Evolutionary conservation across 768 basidiomycete genomes (phyloP), one percentile per base, ranked within the genome.

Genomic region (Auriscalpium vulgare): DNA sequence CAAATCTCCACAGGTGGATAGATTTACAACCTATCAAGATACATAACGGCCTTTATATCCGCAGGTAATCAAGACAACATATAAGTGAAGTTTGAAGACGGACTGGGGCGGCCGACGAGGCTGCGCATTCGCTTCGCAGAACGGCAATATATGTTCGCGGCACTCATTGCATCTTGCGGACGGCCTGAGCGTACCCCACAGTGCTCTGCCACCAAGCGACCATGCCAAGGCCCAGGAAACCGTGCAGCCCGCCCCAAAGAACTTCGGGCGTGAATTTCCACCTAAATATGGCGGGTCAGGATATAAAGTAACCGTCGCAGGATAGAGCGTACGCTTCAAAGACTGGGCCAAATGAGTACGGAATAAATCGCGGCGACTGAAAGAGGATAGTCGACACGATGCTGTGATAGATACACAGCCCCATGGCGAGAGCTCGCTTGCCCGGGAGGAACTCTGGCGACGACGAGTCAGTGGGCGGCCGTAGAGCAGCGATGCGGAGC

Each of bases 121-220:
- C 4, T 29, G 29, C 29, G 29, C 29, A 29, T 29, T 21, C 21
- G 21, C 21, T 21, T 21, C 21, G 21, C 21, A 21, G 29, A 5
- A 4, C 5, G 29, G 29, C 7, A 29, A 29, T 29, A 4, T 7
- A 29, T 29, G 29, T 29, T 7, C 29, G 29, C 7, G 29, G 29
- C 29, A 29, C 29, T 51, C 50, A 59, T 43, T 51, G 45, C 29
- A 34, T 21, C 50, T 35, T 56, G 14, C 56, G 54, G 36, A 54
- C 10, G 48, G 53, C 53, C 11, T 56, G 56, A 38, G 52, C 57
- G 40, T 80, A 70, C 37, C 74, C 78, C 50, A 90, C 71, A 2
- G 88, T 91, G 16, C 67, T 73, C 70, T 92, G 90, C 90, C 90
- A 92, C 90, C 90, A 92, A 3, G 79, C 66, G 8, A 87, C 79